Percentiles rank a stretch among this genome's conserved stretches.
Conservation (phyloP, 1,139 yeast genomes). For the Yamadazyma atlantica region DNA sequence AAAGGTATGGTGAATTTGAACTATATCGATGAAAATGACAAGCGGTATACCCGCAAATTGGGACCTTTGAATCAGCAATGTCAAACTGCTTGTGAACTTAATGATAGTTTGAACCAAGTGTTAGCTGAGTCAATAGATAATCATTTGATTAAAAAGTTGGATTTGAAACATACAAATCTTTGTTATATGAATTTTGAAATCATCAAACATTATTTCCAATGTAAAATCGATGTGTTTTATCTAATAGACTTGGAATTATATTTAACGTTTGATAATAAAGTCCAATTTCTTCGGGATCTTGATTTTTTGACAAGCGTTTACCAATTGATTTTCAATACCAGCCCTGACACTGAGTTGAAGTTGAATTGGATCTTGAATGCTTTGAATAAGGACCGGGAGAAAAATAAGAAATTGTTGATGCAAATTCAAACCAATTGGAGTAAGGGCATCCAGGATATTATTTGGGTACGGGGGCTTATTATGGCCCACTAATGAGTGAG, state of each 20-base stretch:
- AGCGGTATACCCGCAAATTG: conserved; percentile 6
- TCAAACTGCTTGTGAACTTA: conserved; percentile 1
- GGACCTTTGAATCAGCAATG: conserved; percentile 7
- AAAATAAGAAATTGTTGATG: conserved; percentile 8
- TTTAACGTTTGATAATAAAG: conserved; percentile 8
- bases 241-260: conserved; percentile 15
- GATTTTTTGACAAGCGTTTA: conserved; percentile 16
- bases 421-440: conserved; percentile 16
- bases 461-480: conserved; percentile 3
- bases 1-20: conserved; percentile 10
- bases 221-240: conserved; percentile 15
- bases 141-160: conserved; percentile 3
- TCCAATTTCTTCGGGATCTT: conserved; percentile 14
- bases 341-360: conserved; percentile 14
- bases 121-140: conserved; percentile 10
- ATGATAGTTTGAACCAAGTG: conserved; percentile 10
- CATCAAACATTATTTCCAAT: conserved; percentile 15
- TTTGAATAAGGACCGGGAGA: conserved; percentile 10
- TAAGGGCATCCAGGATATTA: conserved; percentile 10
- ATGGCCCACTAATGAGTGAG: conserved; percentile 1
- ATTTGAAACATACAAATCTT: conserved; percentile 3
- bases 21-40: conserved; percentile 11
- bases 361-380: conserved; percentile 20
- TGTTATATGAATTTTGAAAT: conserved; percentile 17
- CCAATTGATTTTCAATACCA: conserved; percentile 14